phyloP scores from a whole-genome alignment of 805 yeast genomes.

The Kazachstania africana region DNA sequence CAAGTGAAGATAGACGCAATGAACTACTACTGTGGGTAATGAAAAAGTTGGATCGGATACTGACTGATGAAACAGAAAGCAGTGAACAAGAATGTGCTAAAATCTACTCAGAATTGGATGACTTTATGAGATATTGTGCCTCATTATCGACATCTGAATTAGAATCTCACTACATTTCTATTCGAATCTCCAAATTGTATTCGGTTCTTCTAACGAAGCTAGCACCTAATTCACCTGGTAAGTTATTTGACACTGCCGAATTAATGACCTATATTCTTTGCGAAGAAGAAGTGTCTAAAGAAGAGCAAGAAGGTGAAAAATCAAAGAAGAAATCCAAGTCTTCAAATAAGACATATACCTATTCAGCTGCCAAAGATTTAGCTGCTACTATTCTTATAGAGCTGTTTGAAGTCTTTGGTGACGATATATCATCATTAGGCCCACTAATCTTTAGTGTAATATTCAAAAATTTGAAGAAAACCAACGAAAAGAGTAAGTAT shows the following conservation, averaged over 20 bases:
- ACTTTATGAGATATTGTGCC: constrained; percentile 6
- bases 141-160: constrained; percentile 5
- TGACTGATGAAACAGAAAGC: neutral
- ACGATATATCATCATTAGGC: constrained; percentile 24
- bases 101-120: constrained; percentile 7
- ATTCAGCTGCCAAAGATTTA: constrained; percentile 20
- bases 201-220: constrained; percentile 8
- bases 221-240: constrained; percentile 10
- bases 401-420: constrained; percentile 25
- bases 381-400: constrained; percentile 21
- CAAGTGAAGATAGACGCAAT: neutral
- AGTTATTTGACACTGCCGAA: constrained; percentile 20
- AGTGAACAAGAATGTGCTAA: neutral
- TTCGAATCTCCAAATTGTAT: constrained; percentile 15
- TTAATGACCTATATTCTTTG: constrained; percentile 15
- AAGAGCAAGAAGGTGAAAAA: constrained; percentile 1
- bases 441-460: constrained; percentile 23
- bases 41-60: no score
- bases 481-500: constrained; percentile 21
- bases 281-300: constrained; percentile 18
- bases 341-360: constrained; percentile 13
- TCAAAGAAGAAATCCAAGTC: constrained; percentile 5
- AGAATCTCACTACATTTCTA: constrained; percentile 15
- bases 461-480: constrained; percentile 27
- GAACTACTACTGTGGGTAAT: neutral